Evolutionary conservation across 2,329 filamentous ascomycete genomes (phyloP).

Genomic region (Penicillium hordei): DNA sequence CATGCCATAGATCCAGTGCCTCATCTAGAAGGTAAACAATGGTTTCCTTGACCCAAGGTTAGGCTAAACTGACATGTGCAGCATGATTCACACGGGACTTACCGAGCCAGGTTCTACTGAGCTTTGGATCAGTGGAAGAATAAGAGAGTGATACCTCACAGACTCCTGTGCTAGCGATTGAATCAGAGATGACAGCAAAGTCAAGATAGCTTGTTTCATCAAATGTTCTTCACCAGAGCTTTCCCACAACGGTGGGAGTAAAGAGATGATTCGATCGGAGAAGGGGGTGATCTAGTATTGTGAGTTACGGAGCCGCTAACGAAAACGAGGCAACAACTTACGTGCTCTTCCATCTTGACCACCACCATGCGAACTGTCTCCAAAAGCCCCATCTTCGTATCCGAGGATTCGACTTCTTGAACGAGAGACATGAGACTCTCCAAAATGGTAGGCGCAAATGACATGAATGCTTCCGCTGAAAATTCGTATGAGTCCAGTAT

Average conservation of each 20-base stretch:
- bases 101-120: conserved; percentile 75
- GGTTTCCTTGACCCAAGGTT: conserved; percentile 47
- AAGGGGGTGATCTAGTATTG: conserved; percentile 56
- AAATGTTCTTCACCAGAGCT: conserved; percentile 82
- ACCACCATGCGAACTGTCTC: conserved; percentile 83
- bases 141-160: conserved; percentile 72
- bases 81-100: conserved; percentile 19
- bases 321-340: conserved; percentile 27
- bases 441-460: conserved; percentile 73
- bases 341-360: conserved; percentile 73
- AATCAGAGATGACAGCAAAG: conserved; percentile 81
- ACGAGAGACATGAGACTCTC: conserved; percentile 74
- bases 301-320: neutral
- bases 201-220: conserved; percentile 90
- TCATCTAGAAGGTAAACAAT: conserved; percentile 87
- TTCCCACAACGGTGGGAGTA: conserved; percentile 81
- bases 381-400: conserved; percentile 86
- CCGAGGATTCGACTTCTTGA: conserved; percentile 73
- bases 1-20: conserved; percentile 82
- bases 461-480: conserved; percentile 68
- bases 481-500: conserved; percentile 87
- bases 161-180: conserved; percentile 78
- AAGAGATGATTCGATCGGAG: conserved; percentile 76
- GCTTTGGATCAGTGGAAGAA: conserved; percentile 78
- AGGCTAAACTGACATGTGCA: neutral